A percentile compares a stretch with the other conserved stretches of the same genome.
phyloP scores from a whole-genome alignment of 164 flowering plant species.

The Macadamia tetraphylla region DNA sequence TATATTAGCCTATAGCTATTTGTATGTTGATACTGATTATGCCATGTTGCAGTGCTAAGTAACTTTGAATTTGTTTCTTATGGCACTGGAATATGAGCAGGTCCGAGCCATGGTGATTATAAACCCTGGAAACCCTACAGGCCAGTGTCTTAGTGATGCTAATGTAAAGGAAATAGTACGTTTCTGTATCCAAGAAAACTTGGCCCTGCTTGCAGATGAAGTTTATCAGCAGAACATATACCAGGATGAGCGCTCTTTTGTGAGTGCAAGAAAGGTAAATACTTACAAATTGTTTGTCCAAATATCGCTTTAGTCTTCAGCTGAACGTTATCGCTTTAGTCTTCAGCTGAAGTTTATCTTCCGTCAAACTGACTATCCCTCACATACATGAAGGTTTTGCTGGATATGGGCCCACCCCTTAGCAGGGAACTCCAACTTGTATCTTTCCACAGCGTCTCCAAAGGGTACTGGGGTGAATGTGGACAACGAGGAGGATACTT shows the following conservation, averaged over 20 bases:
- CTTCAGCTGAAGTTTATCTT: slow-evolving; percentile 1
- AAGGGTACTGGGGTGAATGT: slow-evolving; percentile 98
- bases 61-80: not conserved
- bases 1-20: too few species aligned
- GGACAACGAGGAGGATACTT: slow-evolving; percentile 98
- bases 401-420: slow-evolving; percentile 88
- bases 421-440: slow-evolving; percentile 90
- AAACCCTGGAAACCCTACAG: slow-evolving; percentile 98
- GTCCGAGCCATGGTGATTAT: slow-evolving; percentile 98
- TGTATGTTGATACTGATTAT: too few species aligned
- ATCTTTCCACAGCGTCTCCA: slow-evolving; percentile 94
- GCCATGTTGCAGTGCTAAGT: too few species aligned
- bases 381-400: slow-evolving; percentile 45
- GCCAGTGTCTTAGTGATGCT: slow-evolving; percentile 88
- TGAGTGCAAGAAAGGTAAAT: slow-evolving; percentile 84
- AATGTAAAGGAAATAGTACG: slow-evolving; percentile 64
- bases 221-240: slow-evolving; percentile 97
- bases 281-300: not conserved
- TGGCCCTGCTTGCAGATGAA: slow-evolving; percentile 91
- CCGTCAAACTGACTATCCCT: not conserved
- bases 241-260: slow-evolving; percentile 92
- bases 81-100: slow-evolving; percentile 33
- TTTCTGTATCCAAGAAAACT: slow-evolving; percentile 66
- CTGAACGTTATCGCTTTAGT: not conserved
- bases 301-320: not conserved